Percentiles rank a stretch among this genome's conserved stretches.
Evolutionary conservation across 176 grass and related monocot species (phyloP).

Genomic region (Avena atlantica): DNA sequence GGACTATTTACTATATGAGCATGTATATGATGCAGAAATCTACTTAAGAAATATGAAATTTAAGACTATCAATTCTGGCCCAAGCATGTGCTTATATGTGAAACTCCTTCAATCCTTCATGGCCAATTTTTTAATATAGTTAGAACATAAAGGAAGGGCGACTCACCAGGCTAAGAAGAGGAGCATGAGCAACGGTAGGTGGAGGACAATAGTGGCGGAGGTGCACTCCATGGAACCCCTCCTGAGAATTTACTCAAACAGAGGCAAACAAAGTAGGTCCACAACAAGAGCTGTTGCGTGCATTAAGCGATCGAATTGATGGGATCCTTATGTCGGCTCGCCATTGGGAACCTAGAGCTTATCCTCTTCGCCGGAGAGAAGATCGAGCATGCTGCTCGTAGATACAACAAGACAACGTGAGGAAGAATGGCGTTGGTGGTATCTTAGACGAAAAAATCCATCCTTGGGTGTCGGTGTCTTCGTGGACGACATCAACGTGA

Average conservation of each 20-base stretch:
- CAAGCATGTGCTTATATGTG: neutral
- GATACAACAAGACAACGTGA: too few relatives aligned
- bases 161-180: conserved; percentile 51
- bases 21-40: neutral
- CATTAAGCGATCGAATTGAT: neutral
- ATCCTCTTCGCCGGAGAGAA: too few relatives aligned
- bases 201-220: neutral
- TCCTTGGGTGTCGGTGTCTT: too few relatives aligned
- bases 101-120: neutral
- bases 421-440: too few relatives aligned
- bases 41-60: neutral
- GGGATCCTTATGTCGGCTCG: neutral
- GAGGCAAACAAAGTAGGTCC: neutral
- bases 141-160: neutral
- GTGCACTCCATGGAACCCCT: conserved; percentile 38
- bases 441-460: too few relatives aligned
- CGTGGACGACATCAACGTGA: too few relatives aligned
- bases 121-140: neutral
- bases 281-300: too few relatives aligned
- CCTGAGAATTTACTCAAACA: neutral
- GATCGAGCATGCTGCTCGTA: too few relatives aligned
- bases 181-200: conserved; percentile 9
- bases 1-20: neutral
- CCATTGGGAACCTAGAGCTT: too few relatives aligned
- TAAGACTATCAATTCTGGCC: neutral